A percentile compares a stretch with the other conserved stretches of the same genome.
Evolutionary conservation across 1,139 yeast species (phyloP).

Genomic region (Debaryomycetaceae sp.): DNA sequence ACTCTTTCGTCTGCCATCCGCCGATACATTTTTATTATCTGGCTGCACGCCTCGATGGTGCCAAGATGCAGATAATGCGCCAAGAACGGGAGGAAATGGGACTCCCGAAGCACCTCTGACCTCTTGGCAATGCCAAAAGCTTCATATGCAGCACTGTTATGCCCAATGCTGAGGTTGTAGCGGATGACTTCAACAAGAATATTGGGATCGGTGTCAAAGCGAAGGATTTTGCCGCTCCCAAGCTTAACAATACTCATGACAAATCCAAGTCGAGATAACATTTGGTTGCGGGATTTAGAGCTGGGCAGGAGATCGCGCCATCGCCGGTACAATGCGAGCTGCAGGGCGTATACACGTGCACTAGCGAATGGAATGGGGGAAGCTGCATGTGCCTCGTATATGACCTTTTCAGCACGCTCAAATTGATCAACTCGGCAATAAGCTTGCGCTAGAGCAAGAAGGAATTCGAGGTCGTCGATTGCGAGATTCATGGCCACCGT

Average conservation of each 20-base stretch:
- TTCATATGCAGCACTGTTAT: constrained; percentile 9
- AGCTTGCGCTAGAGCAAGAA: constrained; percentile 12
- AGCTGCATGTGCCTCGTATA: constrained; percentile 18
- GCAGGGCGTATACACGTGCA: constrained; percentile 17
- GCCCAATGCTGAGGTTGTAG: constrained; percentile 9
- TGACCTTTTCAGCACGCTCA: constrained; percentile 20
- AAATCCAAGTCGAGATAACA: constrained; percentile 5
- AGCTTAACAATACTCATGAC: constrained; percentile 4
- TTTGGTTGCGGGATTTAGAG: constrained; percentile 2
- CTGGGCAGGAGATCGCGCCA: constrained; percentile 13
- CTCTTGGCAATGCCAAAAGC: constrained; percentile 9
- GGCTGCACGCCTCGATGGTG: constrained; percentile 18
- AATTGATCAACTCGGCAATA: constrained; percentile 22
- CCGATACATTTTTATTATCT: constrained; percentile 24
- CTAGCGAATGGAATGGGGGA: constrained; percentile 21
- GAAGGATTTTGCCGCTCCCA: constrained; percentile 3
- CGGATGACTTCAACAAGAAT: constrained; percentile 18
- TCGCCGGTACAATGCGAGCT: constrained; percentile 19
- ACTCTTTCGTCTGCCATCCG: constrained; percentile 26
- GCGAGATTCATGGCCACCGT: constrained; percentile 10
- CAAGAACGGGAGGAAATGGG: constrained; percentile 21
- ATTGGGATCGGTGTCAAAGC: constrained; percentile 4
- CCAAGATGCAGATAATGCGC: constrained; percentile 11
- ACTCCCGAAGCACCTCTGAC: constrained; percentile 11
- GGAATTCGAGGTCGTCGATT: constrained; percentile 5